Evolutionary conservation across 2,329 filamentous ascomycete species (phyloP).

Genomic region (Phaeoacremonium minimum): DNA sequence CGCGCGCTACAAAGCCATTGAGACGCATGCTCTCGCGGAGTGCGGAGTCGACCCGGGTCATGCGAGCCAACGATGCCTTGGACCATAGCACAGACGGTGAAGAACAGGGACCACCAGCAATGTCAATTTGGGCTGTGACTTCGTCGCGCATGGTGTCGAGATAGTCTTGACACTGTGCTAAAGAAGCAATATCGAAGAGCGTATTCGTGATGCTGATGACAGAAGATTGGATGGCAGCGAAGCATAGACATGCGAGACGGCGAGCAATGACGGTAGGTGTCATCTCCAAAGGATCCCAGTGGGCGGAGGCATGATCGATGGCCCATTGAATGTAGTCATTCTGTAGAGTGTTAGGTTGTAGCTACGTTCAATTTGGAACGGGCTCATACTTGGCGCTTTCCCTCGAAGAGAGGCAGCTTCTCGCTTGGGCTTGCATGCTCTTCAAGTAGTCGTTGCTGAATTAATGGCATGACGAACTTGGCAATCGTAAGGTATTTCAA

Average conservation of each 20-base stretch:
- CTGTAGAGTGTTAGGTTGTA: slow-evolving; percentile 7
- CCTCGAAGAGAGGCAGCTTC: slow-evolving; percentile 13
- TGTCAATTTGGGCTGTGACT: slow-evolving; percentile 15
- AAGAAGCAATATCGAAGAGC: slow-evolving; percentile 29
- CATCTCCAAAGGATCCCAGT: slow-evolving; percentile 20
- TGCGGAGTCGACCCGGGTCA: slow-evolving; percentile 33
- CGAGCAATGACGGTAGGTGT: slow-evolving; percentile 23
- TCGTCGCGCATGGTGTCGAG: slow-evolving; percentile 28
- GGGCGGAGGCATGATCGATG: slow-evolving; percentile 25
- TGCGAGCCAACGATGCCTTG: slow-evolving; percentile 27
- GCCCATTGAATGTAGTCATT: slow-evolving; percentile 35
- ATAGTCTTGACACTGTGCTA: slow-evolving; percentile 13
- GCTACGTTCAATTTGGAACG: neutral
- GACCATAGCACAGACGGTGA: slow-evolving; percentile 22
- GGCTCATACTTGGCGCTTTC: slow-evolving; percentile 12
- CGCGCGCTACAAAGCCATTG: slow-evolving; percentile 29
- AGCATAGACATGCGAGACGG: slow-evolving; percentile 25
- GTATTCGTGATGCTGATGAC: slow-evolving; percentile 31
- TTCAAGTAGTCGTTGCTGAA: slow-evolving; percentile 24
- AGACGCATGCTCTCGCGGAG: slow-evolving; percentile 36
- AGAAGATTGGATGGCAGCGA: slow-evolving; percentile 32
- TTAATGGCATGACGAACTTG: slow-evolving; percentile 24
- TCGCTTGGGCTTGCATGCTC: slow-evolving; percentile 12
- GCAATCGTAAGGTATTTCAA: slow-evolving; percentile 22
- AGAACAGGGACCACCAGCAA: too few species aligned